Evolutionary conservation across 768 basidiomycete species (phyloP), one percentile per base, ranked within the genome.

Genomic region (Grammothele lineata): DNA sequence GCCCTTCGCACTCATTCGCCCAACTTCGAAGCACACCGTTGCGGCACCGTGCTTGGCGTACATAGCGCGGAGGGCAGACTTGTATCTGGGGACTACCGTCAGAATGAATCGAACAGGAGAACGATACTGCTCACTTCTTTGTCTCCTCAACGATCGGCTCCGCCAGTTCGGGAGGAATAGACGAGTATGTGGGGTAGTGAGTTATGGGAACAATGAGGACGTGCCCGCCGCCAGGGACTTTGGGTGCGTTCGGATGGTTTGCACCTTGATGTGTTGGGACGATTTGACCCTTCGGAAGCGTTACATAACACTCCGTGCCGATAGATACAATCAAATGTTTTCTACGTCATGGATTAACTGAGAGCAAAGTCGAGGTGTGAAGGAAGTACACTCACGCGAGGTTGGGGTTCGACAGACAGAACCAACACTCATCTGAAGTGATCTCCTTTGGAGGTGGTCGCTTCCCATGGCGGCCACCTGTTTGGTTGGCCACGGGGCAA

Each of bases 251-350:
- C 33, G 54, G 65, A 56, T 71, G 67, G 33, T 74, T 70, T 15
- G 69, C 66, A 3, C 72, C 64, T 22, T 78, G 74, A 37, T 83
- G 82, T 5, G 92, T 94, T 15, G 90, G 88, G 36, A 91, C 77
- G 35, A 98, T 84, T 64, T 95, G 92, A 2, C 96, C 96, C 63
- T 96, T 98, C 0, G 96, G 89, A n/a, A 98, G 70, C 0, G 96
- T 94, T 40, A 97, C 68, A 69, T 99, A 99, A 60, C 90, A 92
- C 66, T 99, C 96, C 5, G 74, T 65, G 12, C 94, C 96, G 60
- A 99, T 96, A 0, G 90, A 83, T 25, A 93, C 89, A 53, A 99
- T 94, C 53, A 98, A 80, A 60, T 98, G 91, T 69, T 98, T 99
- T 48, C 91, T 94, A 53, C 8, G 27, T 30, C 14, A 30, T 7